Percentiles rank a stretch among this genome's conserved stretches.
Conservation (phyloP, 345 rosid species). For the Boechera stricta region DNA sequence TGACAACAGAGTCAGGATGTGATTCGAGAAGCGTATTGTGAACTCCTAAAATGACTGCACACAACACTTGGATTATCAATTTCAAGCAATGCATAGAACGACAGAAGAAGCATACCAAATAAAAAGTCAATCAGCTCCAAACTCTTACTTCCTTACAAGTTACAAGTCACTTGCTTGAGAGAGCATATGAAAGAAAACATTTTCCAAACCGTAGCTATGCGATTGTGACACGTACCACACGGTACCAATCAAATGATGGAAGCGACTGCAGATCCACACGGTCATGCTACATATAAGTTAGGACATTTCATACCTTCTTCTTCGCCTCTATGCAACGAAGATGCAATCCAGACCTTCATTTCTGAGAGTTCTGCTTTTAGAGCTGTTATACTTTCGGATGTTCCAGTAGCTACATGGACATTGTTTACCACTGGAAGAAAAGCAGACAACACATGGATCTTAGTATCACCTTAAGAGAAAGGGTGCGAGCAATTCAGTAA, state of each 20-base stretch:
- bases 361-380: constrained; percentile 61
- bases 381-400: constrained; percentile 50
- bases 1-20: constrained; percentile 61
- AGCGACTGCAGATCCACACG: neutral
- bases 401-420: constrained; percentile 46
- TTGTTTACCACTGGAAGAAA: constrained; percentile 54
- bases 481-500: neutral
- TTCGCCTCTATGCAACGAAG: constrained; percentile 89
- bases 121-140: neutral
- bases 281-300: constrained; percentile 1
- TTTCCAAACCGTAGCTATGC: neutral
- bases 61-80: constrained; percentile 38
- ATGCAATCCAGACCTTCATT: constrained; percentile 86
- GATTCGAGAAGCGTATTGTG: constrained; percentile 58
- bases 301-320: constrained; percentile 65
- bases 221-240: neutral
- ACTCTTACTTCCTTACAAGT: constrained; percentile 1
- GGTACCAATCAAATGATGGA: neutral
- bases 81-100: neutral
- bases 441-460: constrained; percentile 23
- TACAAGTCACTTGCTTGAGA: neutral
- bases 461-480: neutral
- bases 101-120: neutral
- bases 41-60: constrained; percentile 76
- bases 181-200: neutral